Conservation (phyloP, 2,329 filamentous ascomycete species). For the Cryphonectria japonica region DNA sequence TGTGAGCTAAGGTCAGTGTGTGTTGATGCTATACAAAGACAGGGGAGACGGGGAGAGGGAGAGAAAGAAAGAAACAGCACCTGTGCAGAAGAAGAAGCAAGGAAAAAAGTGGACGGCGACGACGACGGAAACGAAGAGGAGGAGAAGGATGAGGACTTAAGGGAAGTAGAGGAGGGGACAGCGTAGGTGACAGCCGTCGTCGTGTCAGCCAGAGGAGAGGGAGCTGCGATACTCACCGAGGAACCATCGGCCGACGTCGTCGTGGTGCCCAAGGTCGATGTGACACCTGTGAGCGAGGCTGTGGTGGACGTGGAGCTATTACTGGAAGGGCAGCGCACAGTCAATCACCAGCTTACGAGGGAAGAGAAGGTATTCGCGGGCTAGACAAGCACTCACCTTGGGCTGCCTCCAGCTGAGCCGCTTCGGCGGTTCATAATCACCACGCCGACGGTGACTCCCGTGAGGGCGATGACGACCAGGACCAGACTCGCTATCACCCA, state of each 20-base stretch:
- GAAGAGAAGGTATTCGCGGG: background rate
- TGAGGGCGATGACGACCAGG: slow-evolving; percentile 5
- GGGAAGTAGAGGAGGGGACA: background rate
- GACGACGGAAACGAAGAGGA: background rate
- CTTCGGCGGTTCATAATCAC: slow-evolving; percentile 8
- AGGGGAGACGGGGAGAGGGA: background rate
- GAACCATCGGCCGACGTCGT: slow-evolving; percentile 1
- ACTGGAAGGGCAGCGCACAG: background rate
- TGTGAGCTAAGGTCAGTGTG: slow-evolving; percentile 7
- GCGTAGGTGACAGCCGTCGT: background rate
- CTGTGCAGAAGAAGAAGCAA: slow-evolving; percentile 10
- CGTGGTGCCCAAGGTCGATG: slow-evolving; percentile 1
- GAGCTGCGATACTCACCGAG: slow-evolving; percentile 17
- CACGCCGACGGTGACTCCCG: slow-evolving; percentile 19
- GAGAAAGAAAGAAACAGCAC: background rate
- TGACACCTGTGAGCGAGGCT: background rate
- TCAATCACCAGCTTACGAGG: background rate
- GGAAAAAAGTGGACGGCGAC: background rate
- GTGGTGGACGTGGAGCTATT: background rate
- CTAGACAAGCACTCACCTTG: background rate
- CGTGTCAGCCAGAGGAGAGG: background rate
- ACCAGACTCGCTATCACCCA: slow-evolving; percentile 13
- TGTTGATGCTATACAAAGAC: background rate
- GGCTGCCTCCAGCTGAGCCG: background rate
- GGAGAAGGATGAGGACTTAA: background rate